phyloP scores from a whole-genome alignment of 495 filamentous ascomycete genomes.

The Xylaria curta region DNA sequence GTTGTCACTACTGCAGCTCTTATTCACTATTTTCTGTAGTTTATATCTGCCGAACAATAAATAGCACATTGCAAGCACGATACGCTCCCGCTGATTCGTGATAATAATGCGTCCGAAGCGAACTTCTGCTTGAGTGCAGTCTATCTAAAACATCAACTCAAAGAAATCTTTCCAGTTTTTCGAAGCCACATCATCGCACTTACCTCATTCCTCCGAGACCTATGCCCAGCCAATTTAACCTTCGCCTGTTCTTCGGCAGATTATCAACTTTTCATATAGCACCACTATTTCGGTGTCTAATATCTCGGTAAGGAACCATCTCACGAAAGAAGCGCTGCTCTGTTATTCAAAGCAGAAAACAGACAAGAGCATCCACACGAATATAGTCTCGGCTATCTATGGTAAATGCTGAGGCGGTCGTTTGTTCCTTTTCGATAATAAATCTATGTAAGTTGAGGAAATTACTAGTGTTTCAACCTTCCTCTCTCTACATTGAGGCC shows the following conservation, averaged over 20 bases:
- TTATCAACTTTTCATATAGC: neutral
- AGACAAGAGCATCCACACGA: neutral
- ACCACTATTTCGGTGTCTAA: neutral
- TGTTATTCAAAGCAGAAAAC: neutral
- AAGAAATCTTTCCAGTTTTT: neutral
- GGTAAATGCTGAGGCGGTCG: neutral
- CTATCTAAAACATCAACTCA: neutral
- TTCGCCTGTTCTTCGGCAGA: neutral
- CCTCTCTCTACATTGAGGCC: neutral
- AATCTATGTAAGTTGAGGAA: neutral
- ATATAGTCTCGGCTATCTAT: neutral
- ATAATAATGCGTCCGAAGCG: neutral
- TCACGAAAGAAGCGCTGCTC: neutral
- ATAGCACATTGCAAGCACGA: neutral
- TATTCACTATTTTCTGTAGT: neutral
- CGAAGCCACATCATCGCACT: neutral
- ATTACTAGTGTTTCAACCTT: neutral
- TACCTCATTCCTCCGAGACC: neutral
- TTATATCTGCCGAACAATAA: neutral
- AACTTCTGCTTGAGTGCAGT: neutral
- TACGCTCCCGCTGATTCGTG: neutral
- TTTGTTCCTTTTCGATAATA: neutral
- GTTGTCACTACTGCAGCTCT: neutral
- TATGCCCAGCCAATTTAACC: neutral
- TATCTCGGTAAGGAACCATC: neutral